A percentile compares a stretch with the other conserved stretches of the same genome.
Conservation (phyloP, 23 red algal genomes). For the Gracilariopsis chorda region DNA sequence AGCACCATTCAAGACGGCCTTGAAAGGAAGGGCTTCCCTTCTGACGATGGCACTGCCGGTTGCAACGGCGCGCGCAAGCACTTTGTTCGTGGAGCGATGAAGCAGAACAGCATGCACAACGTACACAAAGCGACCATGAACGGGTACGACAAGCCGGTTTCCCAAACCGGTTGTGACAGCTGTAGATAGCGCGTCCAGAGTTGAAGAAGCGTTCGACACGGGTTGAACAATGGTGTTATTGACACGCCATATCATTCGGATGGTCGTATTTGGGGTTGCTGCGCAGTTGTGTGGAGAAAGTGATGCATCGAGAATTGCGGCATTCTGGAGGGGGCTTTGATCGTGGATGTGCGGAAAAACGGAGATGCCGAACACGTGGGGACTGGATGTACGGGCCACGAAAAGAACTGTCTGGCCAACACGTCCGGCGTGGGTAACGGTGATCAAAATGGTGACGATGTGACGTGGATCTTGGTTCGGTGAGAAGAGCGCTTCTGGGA, state of each 20-base stretch:
- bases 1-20: constrained; percentile 1
- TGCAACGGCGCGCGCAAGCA: neutral
- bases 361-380: neutral
- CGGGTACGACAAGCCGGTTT: neutral
- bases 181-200: neutral
- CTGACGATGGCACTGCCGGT: neutral
- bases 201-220: neutral
- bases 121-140: constrained; percentile 1
- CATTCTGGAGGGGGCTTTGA: neutral
- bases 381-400: neutral
- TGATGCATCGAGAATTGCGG: neutral
- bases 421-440: neutral
- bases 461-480: neutral
- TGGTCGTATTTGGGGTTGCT: neutral
- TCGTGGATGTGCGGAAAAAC: neutral
- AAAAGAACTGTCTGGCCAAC: neutral
- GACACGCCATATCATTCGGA: constrained; percentile 1
- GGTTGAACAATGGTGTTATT: constrained; percentile 25
- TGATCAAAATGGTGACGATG: neutral
- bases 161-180: neutral
- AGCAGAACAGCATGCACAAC: neutral
- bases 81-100: neutral
- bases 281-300: neutral
- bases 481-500: neutral
- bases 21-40: neutral